Conservation (phyloP, 805 yeast species). For the Starmera pachycereana region DNA sequence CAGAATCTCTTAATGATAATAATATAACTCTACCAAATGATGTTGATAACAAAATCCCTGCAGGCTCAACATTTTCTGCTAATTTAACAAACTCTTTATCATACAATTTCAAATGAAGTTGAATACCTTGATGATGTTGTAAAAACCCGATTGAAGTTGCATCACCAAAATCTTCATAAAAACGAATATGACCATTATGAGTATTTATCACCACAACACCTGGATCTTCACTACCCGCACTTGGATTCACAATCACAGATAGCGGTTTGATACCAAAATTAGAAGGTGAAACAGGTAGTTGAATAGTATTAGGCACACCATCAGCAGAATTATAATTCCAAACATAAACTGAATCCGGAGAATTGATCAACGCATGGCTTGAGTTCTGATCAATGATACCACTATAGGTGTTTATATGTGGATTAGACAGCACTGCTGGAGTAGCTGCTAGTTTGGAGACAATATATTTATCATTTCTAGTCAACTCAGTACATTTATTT, state of each 20-base stretch:
- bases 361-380: conserved; percentile 18
- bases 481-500: conserved; percentile 33
- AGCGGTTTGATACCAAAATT: conserved; percentile 30
- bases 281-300: conserved; percentile 28
- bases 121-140: conserved; percentile 26
- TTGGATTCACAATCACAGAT: conserved; percentile 49
- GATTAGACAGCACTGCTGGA: conserved; percentile 25
- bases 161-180: conserved; percentile 65
- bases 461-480: conserved; percentile 47
- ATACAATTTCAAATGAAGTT: conserved; percentile 30
- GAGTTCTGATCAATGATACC: conserved; percentile 22
- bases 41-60: conserved; percentile 66
- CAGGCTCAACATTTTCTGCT: conserved; percentile 56
- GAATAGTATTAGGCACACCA: conserved; percentile 43
- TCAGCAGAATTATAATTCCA: conserved; percentile 65
- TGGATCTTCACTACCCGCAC: conserved; percentile 43
- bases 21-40: conserved; percentile 56
- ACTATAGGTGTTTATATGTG: conserved; percentile 4
- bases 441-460: conserved; percentile 46
- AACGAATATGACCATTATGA: conserved; percentile 46
- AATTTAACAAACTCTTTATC: conserved; percentile 46
- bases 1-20: conserved; percentile 52
- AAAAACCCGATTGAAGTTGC: conserved; percentile 58
- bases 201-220: conserved; percentile 64
- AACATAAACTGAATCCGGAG: conserved; percentile 40